Conservation (phyloP, 78 protist genomes). For the Dictyostelium firmibasis region DNA sequence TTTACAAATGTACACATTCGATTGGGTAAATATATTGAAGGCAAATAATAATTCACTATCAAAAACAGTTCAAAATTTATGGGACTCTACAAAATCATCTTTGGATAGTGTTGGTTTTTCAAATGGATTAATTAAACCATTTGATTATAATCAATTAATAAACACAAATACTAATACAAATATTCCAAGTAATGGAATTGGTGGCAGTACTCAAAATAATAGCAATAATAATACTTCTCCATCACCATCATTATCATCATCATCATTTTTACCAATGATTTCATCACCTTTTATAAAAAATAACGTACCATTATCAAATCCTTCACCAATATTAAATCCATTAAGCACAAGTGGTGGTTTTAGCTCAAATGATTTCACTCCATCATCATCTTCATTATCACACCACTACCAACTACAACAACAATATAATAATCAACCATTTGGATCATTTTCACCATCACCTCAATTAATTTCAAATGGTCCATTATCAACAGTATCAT, state of each 20-base stretch:
- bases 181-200: background rate
- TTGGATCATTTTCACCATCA: background rate
- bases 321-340: background rate
- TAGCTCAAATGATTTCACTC: background rate
- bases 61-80: constrained; percentile 38
- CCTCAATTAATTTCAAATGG: background rate
- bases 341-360: background rate
- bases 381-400: background rate
- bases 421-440: background rate
- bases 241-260: background rate
- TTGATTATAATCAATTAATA: background rate
- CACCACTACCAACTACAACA: background rate
- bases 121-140: background rate
- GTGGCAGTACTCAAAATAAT: background rate
- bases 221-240: background rate
- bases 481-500: background rate
- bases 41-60: constrained; percentile 37
- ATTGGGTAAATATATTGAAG: constrained; percentile 23
- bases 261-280: constrained; percentile 5
- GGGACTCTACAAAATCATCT: constrained; percentile 1
- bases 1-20: constrained; percentile 18
- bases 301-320: background rate
- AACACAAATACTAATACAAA: background rate
- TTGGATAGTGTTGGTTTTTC: constrained; percentile 48
- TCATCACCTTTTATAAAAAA: background rate